Evolutionary conservation across 169 alveolate genomes (phyloP), one percentile per base, ranked within the genome.

Genomic region (Eimeria acervulina): DNA sequence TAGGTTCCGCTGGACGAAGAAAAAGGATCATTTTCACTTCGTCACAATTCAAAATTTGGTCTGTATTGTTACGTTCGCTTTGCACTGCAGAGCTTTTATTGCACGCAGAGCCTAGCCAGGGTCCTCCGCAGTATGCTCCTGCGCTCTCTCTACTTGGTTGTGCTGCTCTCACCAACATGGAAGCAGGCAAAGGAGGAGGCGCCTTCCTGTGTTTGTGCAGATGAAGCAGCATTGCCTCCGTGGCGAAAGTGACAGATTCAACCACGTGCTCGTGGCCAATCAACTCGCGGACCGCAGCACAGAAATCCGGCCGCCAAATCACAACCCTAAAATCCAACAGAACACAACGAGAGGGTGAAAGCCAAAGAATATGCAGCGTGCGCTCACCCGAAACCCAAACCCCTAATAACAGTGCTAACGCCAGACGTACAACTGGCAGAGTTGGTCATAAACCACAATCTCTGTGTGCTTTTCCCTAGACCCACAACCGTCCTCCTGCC

Each of bases 261-360:
- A 92, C 63, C 44, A 92, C 95, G 68, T 92, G 95, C 52, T 70
- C 63, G 31, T 92, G 95, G 70, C 95, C 95, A 13, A 72, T 36
- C 47, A 92, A 38, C 68, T 92, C 95, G 59, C 91, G 95, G 15
- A 92, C 91, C 2, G 72, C n/a, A 0, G 76, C 6, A 21, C 76
- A 44, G 51, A 80, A 44, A 33, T 92, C 95, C 38, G 76, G 76
- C 70, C 92, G 23, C 95, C 95, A 92, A 13, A 92, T 70, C 26
- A 47, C 61, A 38, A 92, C 68, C 76, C 95, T 92, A 88, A 15
- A 33, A 52, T 6, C n/a, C n/a, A n/a, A 44, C 51, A 63, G 44
- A 42, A 44, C 5, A 7, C 31, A 78, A 78, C 36, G 36, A 78
- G n/a, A 23, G n/a, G n/a, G n/a, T n/a, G n/a, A n/a, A n/a, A n/a